These are phyloP conservation scores for Neolentinus lepideus DNA, from an alignment of 1,284 basidiomycete genomes.

Conservation along the genomic window DNA sequence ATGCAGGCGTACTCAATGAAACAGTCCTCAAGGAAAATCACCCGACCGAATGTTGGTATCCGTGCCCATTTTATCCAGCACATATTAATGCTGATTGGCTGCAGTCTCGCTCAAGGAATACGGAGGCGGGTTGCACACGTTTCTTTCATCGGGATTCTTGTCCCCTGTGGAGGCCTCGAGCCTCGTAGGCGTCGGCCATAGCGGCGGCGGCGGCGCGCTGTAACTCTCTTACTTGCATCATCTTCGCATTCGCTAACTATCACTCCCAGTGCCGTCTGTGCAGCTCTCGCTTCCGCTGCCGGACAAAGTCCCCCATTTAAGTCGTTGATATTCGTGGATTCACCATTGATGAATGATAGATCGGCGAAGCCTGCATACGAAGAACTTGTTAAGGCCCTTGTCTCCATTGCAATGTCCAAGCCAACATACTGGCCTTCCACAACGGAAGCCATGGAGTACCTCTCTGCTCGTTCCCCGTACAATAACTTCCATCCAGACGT, in stretches of 20 bases:
- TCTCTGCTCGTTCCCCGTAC: conserved; percentile 10
- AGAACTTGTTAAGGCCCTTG: conserved; percentile 1
- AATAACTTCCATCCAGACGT: conserved; percentile 13
- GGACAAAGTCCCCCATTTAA: neutral
- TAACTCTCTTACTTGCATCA: neutral
- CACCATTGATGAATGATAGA: conserved; percentile 9
- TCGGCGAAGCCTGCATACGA: conserved; percentile 8
- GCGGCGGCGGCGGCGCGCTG: conserved; percentile 12
- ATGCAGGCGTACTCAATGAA: conserved; percentile 6
- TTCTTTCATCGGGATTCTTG: conserved; percentile 11
- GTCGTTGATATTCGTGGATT: conserved; percentile 10
- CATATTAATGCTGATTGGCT: neutral
- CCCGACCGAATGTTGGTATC: neutral
- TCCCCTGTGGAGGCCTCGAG: conserved; percentile 8
- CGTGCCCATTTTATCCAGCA: neutral
- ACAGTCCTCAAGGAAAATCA: neutral
- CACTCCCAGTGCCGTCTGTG: neutral
- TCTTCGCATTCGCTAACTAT: neutral
- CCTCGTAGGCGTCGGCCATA: conserved; percentile 13
- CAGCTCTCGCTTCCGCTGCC: conserved; percentile 6
- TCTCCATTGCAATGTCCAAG: neutral
- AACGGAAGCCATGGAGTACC: conserved; percentile 12
- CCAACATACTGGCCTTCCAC: conserved; percentile 10
- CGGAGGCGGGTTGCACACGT: conserved; percentile 10
- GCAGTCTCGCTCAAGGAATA: conserved; percentile 6